These are phyloP conservation scores for Lodderomyces jiufengensis DNA, from an alignment of 1,139 yeast genomes.

Conservation along the genomic window DNA sequence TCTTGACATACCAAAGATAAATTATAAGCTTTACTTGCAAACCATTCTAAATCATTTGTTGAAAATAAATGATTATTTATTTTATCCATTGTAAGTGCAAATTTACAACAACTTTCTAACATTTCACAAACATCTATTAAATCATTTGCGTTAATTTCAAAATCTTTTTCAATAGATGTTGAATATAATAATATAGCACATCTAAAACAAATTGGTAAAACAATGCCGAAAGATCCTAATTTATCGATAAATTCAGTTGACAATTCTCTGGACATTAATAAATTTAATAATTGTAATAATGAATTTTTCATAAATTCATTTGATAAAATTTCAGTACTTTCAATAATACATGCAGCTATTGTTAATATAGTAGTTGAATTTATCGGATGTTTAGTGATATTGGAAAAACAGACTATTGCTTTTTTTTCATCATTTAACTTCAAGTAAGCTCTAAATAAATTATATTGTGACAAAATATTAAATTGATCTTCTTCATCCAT, in stretches of 20 bases:
- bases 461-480: slow-evolving; percentile 21
- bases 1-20: slow-evolving; percentile 13
- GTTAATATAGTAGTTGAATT: slow-evolving; percentile 11
- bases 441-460: slow-evolving; percentile 19
- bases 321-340: slow-evolving; percentile 12
- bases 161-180: slow-evolving; percentile 7
- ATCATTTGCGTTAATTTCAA: background rate
- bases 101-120: slow-evolving; percentile 7
- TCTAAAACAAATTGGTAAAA: slow-evolving; percentile 11
- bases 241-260: slow-evolving; percentile 4
- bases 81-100: slow-evolving; percentile 7
- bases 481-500: slow-evolving; percentile 13
- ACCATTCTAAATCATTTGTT: slow-evolving; percentile 18
- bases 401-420: slow-evolving; percentile 9
- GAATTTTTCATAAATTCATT: slow-evolving; percentile 1
- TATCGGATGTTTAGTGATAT: slow-evolving; percentile 6
- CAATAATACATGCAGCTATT: slow-evolving; percentile 18
- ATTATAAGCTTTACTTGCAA: slow-evolving; percentile 17
- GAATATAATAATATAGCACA: slow-evolving; percentile 10
- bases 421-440: slow-evolving; percentile 12
- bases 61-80: slow-evolving; percentile 5
- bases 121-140: slow-evolving; percentile 6
- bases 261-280: slow-evolving; percentile 3
- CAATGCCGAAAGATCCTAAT: slow-evolving; percentile 7
- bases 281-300: slow-evolving; percentile 8